These are phyloP conservation scores for Ustilago trichophora DNA, from an alignment of 1,284 basidiomycete genomes.

Conservation along the genomic window DNA sequence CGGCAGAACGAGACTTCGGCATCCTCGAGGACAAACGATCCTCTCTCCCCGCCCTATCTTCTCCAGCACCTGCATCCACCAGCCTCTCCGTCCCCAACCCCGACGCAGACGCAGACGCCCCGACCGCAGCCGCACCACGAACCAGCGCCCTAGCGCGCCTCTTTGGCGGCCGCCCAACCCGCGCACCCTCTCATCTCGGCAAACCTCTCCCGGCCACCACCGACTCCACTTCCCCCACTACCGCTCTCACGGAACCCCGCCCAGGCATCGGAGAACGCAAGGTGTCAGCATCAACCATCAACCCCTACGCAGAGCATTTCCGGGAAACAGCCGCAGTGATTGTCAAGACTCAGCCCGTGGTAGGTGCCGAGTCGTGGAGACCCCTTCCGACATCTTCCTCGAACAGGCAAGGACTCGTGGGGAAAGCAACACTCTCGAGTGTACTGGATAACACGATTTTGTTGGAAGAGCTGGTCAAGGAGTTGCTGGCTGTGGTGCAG, in stretches of 20 bases:
- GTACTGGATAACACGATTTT: conserved; percentile 94
- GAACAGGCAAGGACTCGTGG: not conserved
- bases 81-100: not conserved
- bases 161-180: conserved; percentile 35
- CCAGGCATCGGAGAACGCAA: conserved; percentile 19
- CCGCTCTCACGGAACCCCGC: too few species aligned
- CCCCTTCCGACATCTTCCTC: conserved; percentile 8
- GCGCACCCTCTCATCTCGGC: conserved; percentile 8
- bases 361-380: conserved; percentile 40
- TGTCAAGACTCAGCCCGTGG: conserved; percentile 77
- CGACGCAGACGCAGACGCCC: not conserved
- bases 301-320: conserved; percentile 76
- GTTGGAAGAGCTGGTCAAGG: conserved; percentile 93
- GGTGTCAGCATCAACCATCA: conserved; percentile 39
- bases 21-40: conserved; percentile 25
- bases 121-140: conserved; percentile 1
- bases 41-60: too few species aligned
- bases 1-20: conserved; percentile 24
- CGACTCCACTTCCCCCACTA: too few species aligned
- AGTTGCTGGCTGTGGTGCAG: conserved; percentile 85
- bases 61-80: too few species aligned
- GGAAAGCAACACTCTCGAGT: conserved; percentile 77
- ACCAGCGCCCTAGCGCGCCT: conserved; percentile 35
- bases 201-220: conserved; percentile 1
- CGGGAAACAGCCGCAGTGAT: conserved; percentile 77